These are phyloP conservation scores for Pholiota adiposa DNA, from an alignment of 1,284 basidiomycete species.

Conservation along the genomic window DNA sequence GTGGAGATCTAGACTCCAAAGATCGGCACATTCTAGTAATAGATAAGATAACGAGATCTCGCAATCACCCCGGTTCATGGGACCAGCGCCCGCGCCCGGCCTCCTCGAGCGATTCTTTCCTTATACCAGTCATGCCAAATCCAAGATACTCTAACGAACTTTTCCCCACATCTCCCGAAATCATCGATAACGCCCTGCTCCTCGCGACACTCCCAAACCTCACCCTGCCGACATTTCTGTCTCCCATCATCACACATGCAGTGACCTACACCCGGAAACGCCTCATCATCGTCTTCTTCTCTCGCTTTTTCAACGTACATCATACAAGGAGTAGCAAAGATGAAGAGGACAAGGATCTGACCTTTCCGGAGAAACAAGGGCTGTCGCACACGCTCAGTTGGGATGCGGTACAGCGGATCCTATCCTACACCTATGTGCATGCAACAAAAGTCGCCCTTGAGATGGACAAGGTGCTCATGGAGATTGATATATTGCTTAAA, in stretches of 20 bases:
- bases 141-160: conserved; percentile 7
- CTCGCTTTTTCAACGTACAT: conserved; percentile 53
- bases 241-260: conserved; percentile 53
- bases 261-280: conserved; percentile 46
- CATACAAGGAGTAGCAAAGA: conserved; percentile 11
- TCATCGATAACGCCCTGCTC: conserved; percentile 44
- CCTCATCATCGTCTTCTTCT: conserved; percentile 68
- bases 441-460: conserved; percentile 73
- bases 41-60: conserved; percentile 6
- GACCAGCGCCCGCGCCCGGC: not conserved
- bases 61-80: not conserved
- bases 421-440: conserved; percentile 78
- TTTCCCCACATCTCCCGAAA: conserved; percentile 26
- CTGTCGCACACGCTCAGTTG: conserved; percentile 57
- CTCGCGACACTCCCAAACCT: conserved; percentile 56
- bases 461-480: conserved; percentile 65
- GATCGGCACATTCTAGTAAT: too few relatives aligned
- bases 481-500: conserved; percentile 69
- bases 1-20: too few relatives aligned
- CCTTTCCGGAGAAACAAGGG: conserved; percentile 31
- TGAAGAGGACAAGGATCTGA: conserved; percentile 12
- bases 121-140: conserved; percentile 2
- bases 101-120: not conserved
- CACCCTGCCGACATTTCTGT: conserved; percentile 56
- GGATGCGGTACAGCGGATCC: conserved; percentile 64